Evolutionary conservation across 257 asterid species (phyloP), one percentile per base, ranked within the genome.

Genomic region (Coffea canephora): DNA sequence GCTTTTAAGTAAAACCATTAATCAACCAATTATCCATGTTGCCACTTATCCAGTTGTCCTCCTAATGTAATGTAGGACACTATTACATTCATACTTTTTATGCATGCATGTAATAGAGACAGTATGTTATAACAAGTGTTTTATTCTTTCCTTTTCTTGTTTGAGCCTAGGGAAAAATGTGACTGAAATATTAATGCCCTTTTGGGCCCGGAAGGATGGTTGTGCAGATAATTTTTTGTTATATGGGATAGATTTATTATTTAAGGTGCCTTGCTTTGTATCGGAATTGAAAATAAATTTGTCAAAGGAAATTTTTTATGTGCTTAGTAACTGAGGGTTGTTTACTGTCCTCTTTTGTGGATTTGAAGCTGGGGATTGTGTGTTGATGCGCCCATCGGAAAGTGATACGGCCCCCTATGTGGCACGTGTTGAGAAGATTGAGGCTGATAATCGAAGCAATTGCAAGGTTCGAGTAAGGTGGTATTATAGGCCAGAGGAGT

Each of bases 401-500:
- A 75, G 15, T 3, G 85, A 86, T 39, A 79, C 77, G 6, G 86
- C 92, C 5, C 89, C 94, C 34, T 90, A 90, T 71, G 94, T 91
- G 82, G 96, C 89, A 6, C 91, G 83, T 5, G 86, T 90, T 52
- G 92, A 91, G 83, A 88, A 83, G 84, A 85, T 91, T 49, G 94
- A 88, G 82, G 85, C 87, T 36, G 92, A 83, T 80, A 85, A 74
- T 31, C 87, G 87, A 21, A 82, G 84, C 80, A 83, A 85, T 71
- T 73, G 82, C 79, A 85, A 74, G 61, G 88, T 91, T 19, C 80
- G 79, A 31, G 91, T 91, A 27, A 85, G 91, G 76, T 92, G 96
- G 97, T 92, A 88, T 69, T 90, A 91, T 77, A 83, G 96, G 79
- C 96, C 96, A 19, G 96, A 91, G 87, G 96, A 91, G 76, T 86